Evolutionary conservation across 2,329 filamentous ascomycete species (phyloP), one percentile per base, ranked within the genome.

Genomic region (Sarocladiaceae sp.): DNA sequence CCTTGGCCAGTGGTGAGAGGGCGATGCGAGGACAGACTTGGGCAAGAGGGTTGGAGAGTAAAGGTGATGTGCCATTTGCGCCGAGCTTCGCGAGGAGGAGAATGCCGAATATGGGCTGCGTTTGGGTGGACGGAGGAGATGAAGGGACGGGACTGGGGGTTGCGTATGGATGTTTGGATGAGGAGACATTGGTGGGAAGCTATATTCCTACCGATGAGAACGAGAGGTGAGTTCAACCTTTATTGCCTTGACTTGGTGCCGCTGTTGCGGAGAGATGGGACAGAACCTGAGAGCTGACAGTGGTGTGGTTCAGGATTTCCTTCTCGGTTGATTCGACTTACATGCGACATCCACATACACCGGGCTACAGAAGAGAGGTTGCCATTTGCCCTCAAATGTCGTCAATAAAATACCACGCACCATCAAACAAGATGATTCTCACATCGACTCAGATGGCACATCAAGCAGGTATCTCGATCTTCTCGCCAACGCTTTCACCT

Each of bases 351-450:
- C 28, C 20, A 12, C 26, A 48, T 4, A 31, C 11, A 17, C 44
- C 44, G 10, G 8, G 17, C 5, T 33, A 48, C 22, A 4, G 40
- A 15, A 48, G 26, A 4, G 72, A 75, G 56, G 62, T 69, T 61
- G 59, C 72, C n/a, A 59, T 60, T n/a, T 64, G 66, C 13, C 62
- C 64, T 6, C 64, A 72, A 37, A 67, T 76, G 50, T 74, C 74
- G 8, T 75, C 74, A 4, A 72, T 82, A 56, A 69, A 71, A 52
- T 79, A 76, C 51, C 73, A 78, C 51, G 58, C 63, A 4, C 63
- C 70, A 4, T 71, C 71, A 1, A 64, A 71, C 52, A 69, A 62
- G 35, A 60, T 79, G 3, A 60, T 79, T 4, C 51, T 77, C 26
- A 72, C 75, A 4, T 72, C 73, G 6, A 61, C 68, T 1, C 60